Evolutionary conservation across 202 grass and related monocot species (phyloP).

Genomic region (Schoenoplectus tabernaemontani): DNA sequence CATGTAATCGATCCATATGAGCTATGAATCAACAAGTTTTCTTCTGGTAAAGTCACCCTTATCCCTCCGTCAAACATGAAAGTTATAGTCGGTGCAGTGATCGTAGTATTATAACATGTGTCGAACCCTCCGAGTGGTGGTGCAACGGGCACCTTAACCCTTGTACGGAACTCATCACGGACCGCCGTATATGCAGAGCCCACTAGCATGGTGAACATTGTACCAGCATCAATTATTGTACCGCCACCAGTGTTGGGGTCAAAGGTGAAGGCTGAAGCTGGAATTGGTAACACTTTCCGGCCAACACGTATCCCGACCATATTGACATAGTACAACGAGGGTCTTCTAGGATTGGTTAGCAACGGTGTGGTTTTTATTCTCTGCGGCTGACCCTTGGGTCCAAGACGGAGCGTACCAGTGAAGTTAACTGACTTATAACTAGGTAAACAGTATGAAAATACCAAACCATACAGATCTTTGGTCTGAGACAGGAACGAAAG

Average conservation of each 20-base stretch:
- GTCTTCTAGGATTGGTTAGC: conserved; percentile 49
- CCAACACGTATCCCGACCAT: conserved; percentile 54
- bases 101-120: conserved; percentile 58
- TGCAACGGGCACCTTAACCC: conserved; percentile 17
- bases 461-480: conserved; percentile 33
- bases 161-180: conserved; percentile 59
- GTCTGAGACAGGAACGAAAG: conserved; percentile 77
- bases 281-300: conserved; percentile 32
- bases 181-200: conserved; percentile 50
- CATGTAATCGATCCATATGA: conserved; percentile 39
- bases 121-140: conserved; percentile 62
- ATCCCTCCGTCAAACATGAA: conserved; percentile 39
- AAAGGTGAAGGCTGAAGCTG: conserved; percentile 38
- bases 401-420: conserved; percentile 68
- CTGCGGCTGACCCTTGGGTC: conserved; percentile 41
- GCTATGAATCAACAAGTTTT: conserved; percentile 62
- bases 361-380: conserved; percentile 65
- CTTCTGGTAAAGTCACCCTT: conserved; percentile 45
- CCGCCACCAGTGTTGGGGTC: conserved; percentile 41
- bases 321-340: conserved; percentile 80
- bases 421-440: conserved; percentile 72
- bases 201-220: conserved; percentile 64
- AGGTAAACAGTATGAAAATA: conserved; percentile 90
- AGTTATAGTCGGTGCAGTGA: conserved; percentile 28
- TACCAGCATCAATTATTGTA: conserved; percentile 69